A percentile compares a stretch with the other conserved stretches of the same genome.
These are phyloP conservation scores for Phytophthora cryptogea DNA, from an alignment of 352 stramenopile species.

Conservation along the genomic window DNA sequence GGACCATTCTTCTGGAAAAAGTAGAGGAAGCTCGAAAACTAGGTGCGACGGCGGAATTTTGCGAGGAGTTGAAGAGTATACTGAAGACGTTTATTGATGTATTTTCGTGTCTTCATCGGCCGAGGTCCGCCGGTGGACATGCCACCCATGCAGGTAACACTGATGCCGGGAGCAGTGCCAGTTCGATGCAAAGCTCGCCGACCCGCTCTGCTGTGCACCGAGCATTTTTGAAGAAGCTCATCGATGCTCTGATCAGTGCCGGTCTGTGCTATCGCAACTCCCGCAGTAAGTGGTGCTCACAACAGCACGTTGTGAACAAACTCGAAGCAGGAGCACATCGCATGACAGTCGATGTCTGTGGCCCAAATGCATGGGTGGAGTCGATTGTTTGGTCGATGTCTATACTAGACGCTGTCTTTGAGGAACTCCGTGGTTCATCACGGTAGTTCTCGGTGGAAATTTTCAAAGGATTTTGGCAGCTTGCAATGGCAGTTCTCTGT, in stretches of 20 bases:
- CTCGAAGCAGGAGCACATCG: too few species aligned
- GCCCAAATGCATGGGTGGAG: too few species aligned
- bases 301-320: too few species aligned
- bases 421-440: too few species aligned
- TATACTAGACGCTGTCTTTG: too few species aligned
- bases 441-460: too few species aligned
- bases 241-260: neutral
- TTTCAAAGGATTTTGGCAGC: neutral
- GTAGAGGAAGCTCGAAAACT: neutral
- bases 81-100: neutral
- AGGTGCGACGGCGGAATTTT: neutral
- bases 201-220: neutral
- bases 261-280: neutral
- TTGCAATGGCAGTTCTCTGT: neutral
- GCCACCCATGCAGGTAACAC: neutral
- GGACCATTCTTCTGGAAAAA: neutral
- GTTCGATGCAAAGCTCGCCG: neutral
- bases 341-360: too few species aligned
- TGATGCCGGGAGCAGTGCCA: neutral
- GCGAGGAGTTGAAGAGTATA: neutral
- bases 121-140: neutral
- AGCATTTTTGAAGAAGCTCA: neutral
- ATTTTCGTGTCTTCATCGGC: neutral
- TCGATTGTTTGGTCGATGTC: too few species aligned
- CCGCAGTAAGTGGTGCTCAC: too few species aligned